phyloP scores from a whole-genome alignment of 2,329 filamentous ascomycete species.

The Capronia coronata region DNA sequence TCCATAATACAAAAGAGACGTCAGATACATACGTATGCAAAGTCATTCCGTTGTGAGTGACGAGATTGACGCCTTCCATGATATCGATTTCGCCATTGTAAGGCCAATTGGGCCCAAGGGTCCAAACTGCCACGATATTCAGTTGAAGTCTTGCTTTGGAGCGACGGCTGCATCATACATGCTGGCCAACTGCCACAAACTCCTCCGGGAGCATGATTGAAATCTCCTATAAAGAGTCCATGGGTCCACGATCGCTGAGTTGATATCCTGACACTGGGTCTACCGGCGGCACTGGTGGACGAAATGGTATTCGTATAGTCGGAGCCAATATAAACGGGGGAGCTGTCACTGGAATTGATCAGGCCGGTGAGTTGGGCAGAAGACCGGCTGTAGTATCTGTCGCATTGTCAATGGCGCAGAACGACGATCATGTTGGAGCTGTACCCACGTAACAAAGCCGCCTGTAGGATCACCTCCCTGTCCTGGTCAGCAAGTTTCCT shows the following conservation, averaged over 20 bases:
- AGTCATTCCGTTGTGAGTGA: conserved; percentile 51
- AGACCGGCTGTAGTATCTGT: conserved; percentile 31
- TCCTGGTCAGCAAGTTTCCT: conserved; percentile 1
- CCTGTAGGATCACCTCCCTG: conserved; percentile 33
- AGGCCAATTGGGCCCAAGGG: conserved; percentile 56
- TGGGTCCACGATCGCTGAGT: conserved; percentile 31
- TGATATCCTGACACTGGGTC: conserved; percentile 32
- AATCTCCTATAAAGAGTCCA: conserved; percentile 35
- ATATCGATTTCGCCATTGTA: conserved; percentile 62
- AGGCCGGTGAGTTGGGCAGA: conserved; percentile 22
- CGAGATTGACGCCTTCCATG: conserved; percentile 61
- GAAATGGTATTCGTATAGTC: conserved; percentile 27
- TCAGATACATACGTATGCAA: conserved; percentile 54
- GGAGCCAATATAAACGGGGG: conserved; percentile 32
- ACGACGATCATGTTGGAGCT: not conserved
- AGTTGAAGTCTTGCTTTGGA: not conserved
- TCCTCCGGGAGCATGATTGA: conserved; percentile 33
- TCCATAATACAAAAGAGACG: not conserved
- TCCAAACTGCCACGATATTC: conserved; percentile 35
- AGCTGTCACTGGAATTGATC: conserved; percentile 23
- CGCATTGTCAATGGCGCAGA: conserved; percentile 5
- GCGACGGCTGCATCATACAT: conserved; percentile 12
- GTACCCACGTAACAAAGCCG: conserved; percentile 34
- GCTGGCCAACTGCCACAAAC: conserved; percentile 39
- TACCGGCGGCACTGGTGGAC: conserved; percentile 26